These are phyloP conservation scores for Vigna reflexopilosa DNA, from an alignment of 306 rosid species.

Conservation along the genomic window DNA sequence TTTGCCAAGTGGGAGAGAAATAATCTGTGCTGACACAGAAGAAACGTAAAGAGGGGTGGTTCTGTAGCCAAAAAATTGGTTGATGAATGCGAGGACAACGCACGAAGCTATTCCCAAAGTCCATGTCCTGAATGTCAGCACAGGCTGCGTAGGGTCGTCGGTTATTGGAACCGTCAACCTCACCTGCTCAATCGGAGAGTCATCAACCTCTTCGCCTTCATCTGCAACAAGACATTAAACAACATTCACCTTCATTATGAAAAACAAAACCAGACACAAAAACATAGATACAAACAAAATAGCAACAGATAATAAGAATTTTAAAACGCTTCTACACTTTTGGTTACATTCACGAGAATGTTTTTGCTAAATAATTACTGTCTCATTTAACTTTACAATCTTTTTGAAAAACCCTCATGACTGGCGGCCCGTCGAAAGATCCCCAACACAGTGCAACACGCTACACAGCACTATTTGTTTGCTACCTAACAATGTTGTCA, in stretches of 20 bases:
- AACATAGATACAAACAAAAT: neutral
- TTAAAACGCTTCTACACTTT: neutral
- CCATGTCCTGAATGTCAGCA: slow-evolving; percentile 91
- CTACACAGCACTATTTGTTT: too few relatives aligned
- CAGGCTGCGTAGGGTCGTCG: slow-evolving; percentile 71
- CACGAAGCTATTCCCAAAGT: slow-evolving; percentile 72
- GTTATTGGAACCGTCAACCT: slow-evolving; percentile 73
- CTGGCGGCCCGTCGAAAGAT: too few relatives aligned
- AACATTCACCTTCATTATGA: too few relatives aligned
- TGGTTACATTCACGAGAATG: neutral
- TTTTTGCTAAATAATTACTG: too few relatives aligned
- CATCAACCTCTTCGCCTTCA: slow-evolving; percentile 56
- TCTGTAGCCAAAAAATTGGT: slow-evolving; percentile 77
- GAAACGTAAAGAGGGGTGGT: slow-evolving; percentile 59
- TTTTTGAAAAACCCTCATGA: neutral
- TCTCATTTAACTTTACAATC: too few relatives aligned
- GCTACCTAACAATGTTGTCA: too few relatives aligned
- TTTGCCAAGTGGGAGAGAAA: slow-evolving; percentile 75
- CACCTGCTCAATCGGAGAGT: slow-evolving; percentile 85
- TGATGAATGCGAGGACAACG: slow-evolving; percentile 69
- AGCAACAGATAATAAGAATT: neutral
- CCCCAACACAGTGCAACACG: too few relatives aligned
- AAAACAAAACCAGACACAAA: too few relatives aligned
- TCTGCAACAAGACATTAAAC: slow-evolving; percentile 20
- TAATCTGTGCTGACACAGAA: slow-evolving; percentile 75